These are phyloP conservation scores for Aegle marmelos DNA, from an alignment of 345 rosid genomes.

Conservation along the genomic window DNA sequence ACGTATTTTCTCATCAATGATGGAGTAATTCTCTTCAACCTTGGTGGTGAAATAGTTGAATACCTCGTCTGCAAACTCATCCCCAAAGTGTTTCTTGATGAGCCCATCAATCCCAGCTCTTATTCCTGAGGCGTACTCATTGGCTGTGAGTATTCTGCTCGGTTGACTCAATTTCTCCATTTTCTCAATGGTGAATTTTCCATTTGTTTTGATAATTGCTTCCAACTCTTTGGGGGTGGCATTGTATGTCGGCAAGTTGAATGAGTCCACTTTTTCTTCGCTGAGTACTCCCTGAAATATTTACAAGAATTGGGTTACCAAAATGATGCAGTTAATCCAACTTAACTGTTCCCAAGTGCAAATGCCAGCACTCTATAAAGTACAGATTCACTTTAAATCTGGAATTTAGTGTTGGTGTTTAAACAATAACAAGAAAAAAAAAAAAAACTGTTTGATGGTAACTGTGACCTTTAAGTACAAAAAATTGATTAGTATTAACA, in stretches of 20 bases:
- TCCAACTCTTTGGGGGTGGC: constrained; percentile 13
- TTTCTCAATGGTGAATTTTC: constrained; percentile 24
- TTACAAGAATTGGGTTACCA: too few species aligned
- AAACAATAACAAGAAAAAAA: too few species aligned
- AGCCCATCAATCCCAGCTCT: neutral
- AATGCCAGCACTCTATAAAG: too few species aligned
- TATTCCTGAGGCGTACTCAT: neutral
- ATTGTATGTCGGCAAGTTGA: constrained; percentile 15
- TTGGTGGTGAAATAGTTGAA: neutral
- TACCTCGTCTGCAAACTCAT: neutral
- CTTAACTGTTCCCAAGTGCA: too few species aligned
- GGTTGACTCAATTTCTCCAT: constrained; percentile 7
- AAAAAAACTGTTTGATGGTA: neutral
- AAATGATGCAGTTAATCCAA: too few species aligned
- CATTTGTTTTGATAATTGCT: constrained; percentile 5
- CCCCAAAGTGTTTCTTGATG: neutral
- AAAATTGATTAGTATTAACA: too few species aligned
- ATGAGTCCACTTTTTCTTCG: constrained; percentile 17
- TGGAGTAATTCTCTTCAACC: too few species aligned
- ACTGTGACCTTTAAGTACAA: neutral
- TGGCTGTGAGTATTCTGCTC: neutral
- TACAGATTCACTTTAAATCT: too few species aligned
- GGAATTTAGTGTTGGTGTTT: too few species aligned
- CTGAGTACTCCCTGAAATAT: constrained; percentile 1
- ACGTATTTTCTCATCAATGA: too few species aligned